Evolutionary conservation across 2,329 filamentous ascomycete species (phyloP), one percentile per base, ranked within the genome.

Genomic region (Geosmithia morbida): DNA sequence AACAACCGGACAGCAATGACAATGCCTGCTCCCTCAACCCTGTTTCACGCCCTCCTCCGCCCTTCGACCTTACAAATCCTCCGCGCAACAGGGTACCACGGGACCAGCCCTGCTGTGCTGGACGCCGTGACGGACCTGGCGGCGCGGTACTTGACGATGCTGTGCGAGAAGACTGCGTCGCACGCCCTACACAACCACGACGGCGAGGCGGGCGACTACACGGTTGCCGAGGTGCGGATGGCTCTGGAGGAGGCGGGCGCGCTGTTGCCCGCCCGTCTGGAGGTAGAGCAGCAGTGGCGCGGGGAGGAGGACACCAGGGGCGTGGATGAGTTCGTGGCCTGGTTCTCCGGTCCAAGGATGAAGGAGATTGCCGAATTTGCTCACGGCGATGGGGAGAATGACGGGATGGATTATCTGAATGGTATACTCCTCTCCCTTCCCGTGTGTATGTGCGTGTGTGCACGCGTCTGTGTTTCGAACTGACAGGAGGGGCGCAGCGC

Each of bases 41-140:
- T 75, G 48, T 75, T 71, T 66, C 83, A 87, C 64, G 83, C 85
- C 51, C 81, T 95, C 52, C 74, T 97, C 49, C 87, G 88, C 41
- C 90, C 90, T 2, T 82, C 83, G 44, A 79, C 96, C 51, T 79
- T 97, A 49, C 88, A 96, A 65, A 90, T 94, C 57, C 79, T 97
- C 46, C 87, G 90, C 59, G 87, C 89, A 29, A 83, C 87, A 20
- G 90, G 90, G 60, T 97, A 94, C 67, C 86, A 94, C 61, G 75
- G 83, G 41, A 85, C 87, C 46, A 81, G 81, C 48, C 82, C 87
- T 2, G 83, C 83, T 3, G 88, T 94, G 7, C 72, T 96, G 49
- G 89, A 97, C 66, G 82, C 85, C 10, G 64, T 96, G n/a, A 85
- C 87, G 14, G 88, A 96, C 63, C 74, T 97, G 7, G 82, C 87